phyloP scores from a whole-genome alignment of 2,329 filamentous ascomycete genomes.

The Grosmannia serpens region DNA sequence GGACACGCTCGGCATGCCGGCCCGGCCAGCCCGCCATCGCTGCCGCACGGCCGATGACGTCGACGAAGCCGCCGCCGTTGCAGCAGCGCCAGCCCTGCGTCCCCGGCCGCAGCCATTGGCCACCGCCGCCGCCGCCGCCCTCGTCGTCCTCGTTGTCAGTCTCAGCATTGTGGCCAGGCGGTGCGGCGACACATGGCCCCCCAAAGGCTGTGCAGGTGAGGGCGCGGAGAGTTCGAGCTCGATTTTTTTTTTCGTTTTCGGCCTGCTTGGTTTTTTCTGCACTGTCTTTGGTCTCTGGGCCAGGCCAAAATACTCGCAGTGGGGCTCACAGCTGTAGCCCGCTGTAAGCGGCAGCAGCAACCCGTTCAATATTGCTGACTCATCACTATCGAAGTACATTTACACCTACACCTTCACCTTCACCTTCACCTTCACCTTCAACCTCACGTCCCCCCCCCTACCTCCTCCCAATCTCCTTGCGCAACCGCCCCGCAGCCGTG shows the following conservation, averaged over 20 bases:
- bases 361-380: not conserved
- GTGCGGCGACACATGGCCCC: not conserved
- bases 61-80: not conserved
- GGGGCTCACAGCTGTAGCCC: not conserved
- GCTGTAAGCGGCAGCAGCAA: not conserved
- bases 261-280: too few species aligned
- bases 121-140: not conserved
- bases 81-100: not conserved
- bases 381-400: not conserved
- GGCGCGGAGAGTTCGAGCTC: not conserved
- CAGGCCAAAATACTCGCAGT: not conserved
- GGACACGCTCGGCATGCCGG: too few species aligned
- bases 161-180: conserved; percentile 7
- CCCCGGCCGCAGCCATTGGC: not conserved
- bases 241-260: not conserved
- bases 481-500: conserved; percentile 19
- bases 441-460: not conserved
- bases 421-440: not conserved
- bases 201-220: not conserved
- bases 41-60: not conserved
- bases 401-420: not conserved
- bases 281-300: not conserved
- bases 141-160: conserved; percentile 8
- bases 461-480: conserved; percentile 18
- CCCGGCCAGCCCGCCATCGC: too few species aligned